phyloP scores from a whole-genome alignment of 1,139 yeast genomes.

The Candida buenavistaensis region DNA sequence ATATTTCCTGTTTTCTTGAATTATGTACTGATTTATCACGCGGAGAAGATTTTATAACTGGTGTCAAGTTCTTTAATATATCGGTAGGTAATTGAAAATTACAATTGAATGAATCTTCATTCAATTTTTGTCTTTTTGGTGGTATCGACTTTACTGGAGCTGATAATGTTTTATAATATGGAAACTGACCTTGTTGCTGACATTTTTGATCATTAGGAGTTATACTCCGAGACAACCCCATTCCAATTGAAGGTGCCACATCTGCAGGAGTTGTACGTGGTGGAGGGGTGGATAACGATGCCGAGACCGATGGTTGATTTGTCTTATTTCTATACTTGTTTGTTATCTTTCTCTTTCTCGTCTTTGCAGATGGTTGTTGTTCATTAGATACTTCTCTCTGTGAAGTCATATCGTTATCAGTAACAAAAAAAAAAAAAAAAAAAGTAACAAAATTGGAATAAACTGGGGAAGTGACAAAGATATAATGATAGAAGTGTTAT shows the following conservation, averaged over 20 bases:
- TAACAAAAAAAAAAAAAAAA: conserved; percentile 1
- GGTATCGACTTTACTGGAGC: background rate
- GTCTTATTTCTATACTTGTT: conserved; percentile 1
- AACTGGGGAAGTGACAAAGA: background rate
- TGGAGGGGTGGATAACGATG: background rate
- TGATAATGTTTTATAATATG: background rate
- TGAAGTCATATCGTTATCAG: conserved; percentile 1
- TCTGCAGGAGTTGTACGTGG: background rate
- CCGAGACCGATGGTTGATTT: conserved; percentile 1
- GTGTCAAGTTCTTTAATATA: conserved; percentile 21
- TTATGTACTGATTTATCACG: conserved; percentile 7
- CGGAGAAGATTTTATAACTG: conserved; percentile 14
- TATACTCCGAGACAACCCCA: too few species aligned
- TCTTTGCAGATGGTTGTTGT: background rate
- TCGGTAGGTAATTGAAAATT: conserved; percentile 19
- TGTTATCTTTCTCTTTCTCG: conserved; percentile 3
- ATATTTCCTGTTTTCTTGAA: conserved; percentile 6
- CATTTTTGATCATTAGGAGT: too few species aligned
- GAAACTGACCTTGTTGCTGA: too few species aligned
- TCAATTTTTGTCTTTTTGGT: conserved; percentile 2
- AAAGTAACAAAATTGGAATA: background rate
- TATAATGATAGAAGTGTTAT: background rate
- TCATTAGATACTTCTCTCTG: conserved; percentile 2
- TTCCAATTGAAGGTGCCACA: too few species aligned
- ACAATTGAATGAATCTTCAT: conserved; percentile 5